These are phyloP conservation scores for Cicer judaicum DNA, from an alignment of 306 rosid species.

Conservation along the genomic window DNA sequence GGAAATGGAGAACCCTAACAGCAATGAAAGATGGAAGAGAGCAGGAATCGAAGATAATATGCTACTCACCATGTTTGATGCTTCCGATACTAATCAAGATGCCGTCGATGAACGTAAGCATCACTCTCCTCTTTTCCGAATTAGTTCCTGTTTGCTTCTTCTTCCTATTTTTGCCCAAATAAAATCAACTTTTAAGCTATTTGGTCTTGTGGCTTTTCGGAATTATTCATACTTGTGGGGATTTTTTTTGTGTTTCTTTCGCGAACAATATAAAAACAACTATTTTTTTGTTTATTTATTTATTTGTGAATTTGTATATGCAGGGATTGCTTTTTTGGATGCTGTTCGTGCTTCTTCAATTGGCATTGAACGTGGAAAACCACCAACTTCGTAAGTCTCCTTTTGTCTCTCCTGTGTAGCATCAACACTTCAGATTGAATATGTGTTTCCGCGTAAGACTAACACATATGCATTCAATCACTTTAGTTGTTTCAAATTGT, in stretches of 20 bases:
- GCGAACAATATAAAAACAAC: too few relatives aligned
- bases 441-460: too few relatives aligned
- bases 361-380: constrained; percentile 55
- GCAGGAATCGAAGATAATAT: constrained; percentile 69
- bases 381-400: constrained; percentile 59
- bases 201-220: constrained; percentile 4
- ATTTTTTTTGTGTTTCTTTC: too few relatives aligned
- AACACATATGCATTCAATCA: too few relatives aligned
- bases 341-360: constrained; percentile 79
- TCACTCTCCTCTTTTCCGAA: not conserved
- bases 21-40: constrained; percentile 37
- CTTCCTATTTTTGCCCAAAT: not conserved
- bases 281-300: not conserved
- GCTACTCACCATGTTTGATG: constrained; percentile 69
- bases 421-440: too few relatives aligned
- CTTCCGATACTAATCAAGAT: constrained; percentile 62
- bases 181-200: constrained; percentile 1
- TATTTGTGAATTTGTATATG: constrained; percentile 4
- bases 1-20: constrained; percentile 55
- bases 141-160: constrained; percentile 23
- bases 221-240: not conserved
- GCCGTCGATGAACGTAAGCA: constrained; percentile 71
- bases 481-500: too few relatives aligned
- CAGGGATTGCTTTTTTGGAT: constrained; percentile 76
- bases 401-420: not conserved